phyloP scores from a whole-genome alignment of 78 protist species.

The Ministeria vibrans region DNA sequence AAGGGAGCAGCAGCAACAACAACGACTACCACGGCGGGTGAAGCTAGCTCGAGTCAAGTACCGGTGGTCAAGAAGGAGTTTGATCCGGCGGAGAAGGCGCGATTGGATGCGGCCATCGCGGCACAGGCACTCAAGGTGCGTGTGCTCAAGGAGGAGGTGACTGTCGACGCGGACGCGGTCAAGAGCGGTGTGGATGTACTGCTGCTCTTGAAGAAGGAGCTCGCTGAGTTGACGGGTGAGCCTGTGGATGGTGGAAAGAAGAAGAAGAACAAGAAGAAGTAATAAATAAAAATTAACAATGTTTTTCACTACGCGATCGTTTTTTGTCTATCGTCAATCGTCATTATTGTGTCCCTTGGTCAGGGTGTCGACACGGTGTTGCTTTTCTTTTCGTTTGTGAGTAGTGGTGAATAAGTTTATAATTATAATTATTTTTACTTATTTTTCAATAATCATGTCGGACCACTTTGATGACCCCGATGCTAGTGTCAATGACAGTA shows the following conservation, averaged over 20 bases:
- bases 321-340: too few species aligned
- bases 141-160: background rate
- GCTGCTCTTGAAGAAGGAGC: background rate
- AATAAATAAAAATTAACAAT: too few species aligned
- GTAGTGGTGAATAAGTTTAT: too few species aligned
- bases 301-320: too few species aligned
- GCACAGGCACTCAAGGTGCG: constrained; percentile 19
- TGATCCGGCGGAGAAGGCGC: background rate
- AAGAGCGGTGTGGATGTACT: background rate
- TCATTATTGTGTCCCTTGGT: too few species aligned
- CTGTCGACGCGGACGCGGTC: background rate
- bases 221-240: background rate
- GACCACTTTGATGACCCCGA: too few species aligned
- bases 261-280: background rate
- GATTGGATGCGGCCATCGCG: background rate
- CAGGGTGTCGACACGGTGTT: too few species aligned
- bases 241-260: background rate
- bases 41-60: background rate
- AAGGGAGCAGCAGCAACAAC: background rate
- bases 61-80: background rate
- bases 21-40: background rate
- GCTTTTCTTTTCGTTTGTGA: too few species aligned
- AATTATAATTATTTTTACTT: too few species aligned
- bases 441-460: too few species aligned
- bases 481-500: too few species aligned